Evolutionary conservation across 2,329 filamentous ascomycete species (phyloP), one percentile per base, ranked within the genome.

Genomic region (Alternaria sp.): DNA sequence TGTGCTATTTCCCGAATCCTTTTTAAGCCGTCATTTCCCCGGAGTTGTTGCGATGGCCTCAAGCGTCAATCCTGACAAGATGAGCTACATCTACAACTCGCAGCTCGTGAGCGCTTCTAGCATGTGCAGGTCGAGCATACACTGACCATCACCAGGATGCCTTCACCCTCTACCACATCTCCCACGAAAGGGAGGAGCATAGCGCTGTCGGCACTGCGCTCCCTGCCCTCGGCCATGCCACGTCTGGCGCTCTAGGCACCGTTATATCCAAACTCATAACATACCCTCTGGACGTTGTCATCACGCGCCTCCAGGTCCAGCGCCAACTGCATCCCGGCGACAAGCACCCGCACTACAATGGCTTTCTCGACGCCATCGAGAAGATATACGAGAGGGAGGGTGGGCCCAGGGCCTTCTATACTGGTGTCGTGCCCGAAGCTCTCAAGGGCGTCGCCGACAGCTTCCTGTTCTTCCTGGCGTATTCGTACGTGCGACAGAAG

Each of bases 391-490:
- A 82, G 34, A 82, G 85, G 32, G 91, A 93, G 76, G 92, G 91
- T n/a, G 88, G 91, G 4, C 66, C 89, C 18, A 74, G 76, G 52
- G 91, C 89, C 1, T 89, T 96, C 66, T 97, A 84, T 64, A 81
- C 78, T 24, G 82, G 83, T 5, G 71, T 81, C 8, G 62, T 66
- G 16, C 77, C 78, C 8, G 82, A 84, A 67, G 79, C 81, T 1
- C 66, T 76, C 26, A 84, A 84, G 65, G 78, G 79, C 43, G 76
- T 84, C 12, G 77, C 87, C 30, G 92, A 95, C 80, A 91, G 90
- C 57, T 94, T 95, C 74, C 83, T 96, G 52, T 96, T 96, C 82
- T 96, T 96, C 80, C 84, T 94, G 18, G 89, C 91, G 59, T 96
- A 96, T 79, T 91, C 81, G 3, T 85, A 85, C 55, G 68, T 88